Base-by-base conservation (phyloP, 306 rosid species). In the Astragalus membranaceus region DNA sequence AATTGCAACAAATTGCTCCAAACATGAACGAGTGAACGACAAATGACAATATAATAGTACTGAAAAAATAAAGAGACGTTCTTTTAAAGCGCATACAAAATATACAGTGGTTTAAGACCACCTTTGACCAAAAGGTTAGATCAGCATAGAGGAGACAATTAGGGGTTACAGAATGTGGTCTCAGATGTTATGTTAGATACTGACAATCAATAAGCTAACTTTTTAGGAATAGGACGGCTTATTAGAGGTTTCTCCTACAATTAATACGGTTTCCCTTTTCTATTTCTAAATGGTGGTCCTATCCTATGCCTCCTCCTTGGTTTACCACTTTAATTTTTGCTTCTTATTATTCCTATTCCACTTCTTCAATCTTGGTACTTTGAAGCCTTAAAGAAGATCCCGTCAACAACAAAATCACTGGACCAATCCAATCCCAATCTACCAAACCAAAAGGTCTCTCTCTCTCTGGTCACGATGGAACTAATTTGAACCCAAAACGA, bases 141-240 rank as follows among this genome's bases (percentile, higher is more conserved):
- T 47, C 75, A 76, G 82, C 81, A 61, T 68, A 53, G 85, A 84
- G 88, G 90, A 80, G 95, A 90, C 97, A 86, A 90, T 73, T 81
- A 74, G 97, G 80, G 81, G 86, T 78, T 86, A 85, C 90, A 88
- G 92, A 79, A 73, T 64, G 87, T 84, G 76, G 71, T 79, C 69
- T 79, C 73, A 75, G 85, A 59, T 82, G 10, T 41, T 17, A 20
- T 26, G 30, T 26, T 8, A 52, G 26, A 78, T 60, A 67, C 90
- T 78, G 96, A 86, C 95, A 86, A 75, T 12, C 66, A 74, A 15
- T 57, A 59, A 59, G 6, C 9, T 36, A 67, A 79, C 78, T 83
- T 83, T 79, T 80, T 81, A 83, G 75, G 81, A 26, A 26, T 54
- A 59, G 74, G 74, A 79, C 82, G 74, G 86, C 88, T 81, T 67